Evolutionary conservation across 2,329 filamentous ascomycete genomes (phyloP), one percentile per base, ranked within the genome.

Genomic region (Aschersonia sp.): DNA sequence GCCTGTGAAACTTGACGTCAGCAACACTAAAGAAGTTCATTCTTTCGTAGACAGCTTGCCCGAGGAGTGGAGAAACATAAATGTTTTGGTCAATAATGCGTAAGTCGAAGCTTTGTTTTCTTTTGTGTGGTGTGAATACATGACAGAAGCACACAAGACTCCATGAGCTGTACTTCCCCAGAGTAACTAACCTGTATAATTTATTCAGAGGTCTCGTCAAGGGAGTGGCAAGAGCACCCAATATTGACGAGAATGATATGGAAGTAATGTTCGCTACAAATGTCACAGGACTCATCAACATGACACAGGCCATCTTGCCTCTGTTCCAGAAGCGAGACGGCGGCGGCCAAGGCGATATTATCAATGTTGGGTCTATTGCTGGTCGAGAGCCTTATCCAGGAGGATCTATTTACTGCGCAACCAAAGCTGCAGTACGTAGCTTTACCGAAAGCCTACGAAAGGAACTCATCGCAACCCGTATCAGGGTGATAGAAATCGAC

Each of bases 51-150:
- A 66, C 1, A 75, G 71, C 41, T 66, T 97, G 57, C 89, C 90
- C 0, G 78, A 80, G 51, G 89, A 88, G 60, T 97, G 87, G 69
- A 79, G 76, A 63, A 79, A 87, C 30, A 84, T 97, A 54, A 79
- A 97, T 63, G 76, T 97, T 3, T 68, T 98, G 50, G 87, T 98
- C 30, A 98, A 98, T 69, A 97, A 97, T 72, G 90, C 90, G 87
- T 94, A 66, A 63, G 83, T 72, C 11, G 31, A 30, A 9, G 12
- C 14, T 42, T 42, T 7, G 12, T 8, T 39, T 12, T 8, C 35
- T 12, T 8, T 39, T 9, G 14, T 14, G 14, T 14, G 4, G 9
- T 14, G 14, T n/a, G n/a, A 42, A 42, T 42, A n/a, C 22, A 14
- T 14, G 9, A 42, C 40, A 31, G 6, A 4, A 42, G 12, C 30